Percentiles rank a stretch among this genome's conserved stretches.
phyloP scores from a whole-genome alignment of 108 stramenopile species.

The Nitzschia palea region DNA sequence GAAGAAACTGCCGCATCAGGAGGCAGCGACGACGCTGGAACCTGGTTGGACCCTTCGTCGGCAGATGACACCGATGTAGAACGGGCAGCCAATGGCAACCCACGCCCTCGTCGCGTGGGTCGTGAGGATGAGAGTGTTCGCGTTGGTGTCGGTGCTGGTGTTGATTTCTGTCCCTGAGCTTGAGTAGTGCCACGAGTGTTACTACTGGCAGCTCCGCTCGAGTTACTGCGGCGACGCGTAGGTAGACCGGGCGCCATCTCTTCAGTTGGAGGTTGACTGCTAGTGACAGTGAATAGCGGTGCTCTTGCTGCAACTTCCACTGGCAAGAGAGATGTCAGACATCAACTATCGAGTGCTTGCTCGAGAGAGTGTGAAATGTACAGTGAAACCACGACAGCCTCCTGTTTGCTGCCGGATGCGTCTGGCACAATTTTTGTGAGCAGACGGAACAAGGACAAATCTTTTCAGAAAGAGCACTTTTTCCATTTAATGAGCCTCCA shows the following conservation, averaged over 20 bases:
- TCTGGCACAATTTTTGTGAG: neutral
- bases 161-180: neutral
- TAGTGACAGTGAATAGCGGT: neutral
- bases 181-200: neutral
- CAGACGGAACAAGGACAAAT: too few species aligned
- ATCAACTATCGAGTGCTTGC: neutral
- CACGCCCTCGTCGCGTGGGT: conserved; percentile 79
- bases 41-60: neutral
- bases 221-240: neutral
- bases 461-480: too few species aligned
- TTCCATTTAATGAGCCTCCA: too few species aligned
- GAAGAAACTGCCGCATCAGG: neutral
- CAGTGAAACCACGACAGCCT: neutral
- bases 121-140: neutral
- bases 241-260: neutral
- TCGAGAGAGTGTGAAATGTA: neutral
- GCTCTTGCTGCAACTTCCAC: neutral
- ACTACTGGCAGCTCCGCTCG: neutral
- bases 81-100: conserved; percentile 1
- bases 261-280: neutral
- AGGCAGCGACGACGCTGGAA: neutral
- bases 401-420: neutral
- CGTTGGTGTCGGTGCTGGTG: neutral
- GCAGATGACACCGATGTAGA: neutral
- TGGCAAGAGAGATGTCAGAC: neutral